A percentile compares a stretch with the other conserved stretches of the same genome.
Evolutionary conservation across 176 grass and related monocot species (phyloP).

Genomic region (Rhynchospora pubera): DNA sequence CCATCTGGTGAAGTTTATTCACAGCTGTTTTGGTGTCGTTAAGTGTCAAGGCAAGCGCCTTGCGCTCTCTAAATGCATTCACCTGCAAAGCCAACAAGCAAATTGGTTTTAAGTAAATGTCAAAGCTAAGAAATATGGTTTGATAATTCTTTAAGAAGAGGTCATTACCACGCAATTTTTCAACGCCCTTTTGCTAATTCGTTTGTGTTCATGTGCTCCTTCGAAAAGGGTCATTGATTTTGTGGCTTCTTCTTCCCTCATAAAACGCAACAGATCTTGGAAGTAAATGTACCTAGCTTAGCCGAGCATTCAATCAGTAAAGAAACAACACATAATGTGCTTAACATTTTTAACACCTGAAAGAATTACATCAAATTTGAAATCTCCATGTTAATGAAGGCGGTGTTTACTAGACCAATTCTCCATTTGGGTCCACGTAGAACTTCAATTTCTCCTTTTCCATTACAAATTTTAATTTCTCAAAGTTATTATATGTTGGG

Average conservation of each 20-base stretch:
- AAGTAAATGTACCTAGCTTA: slow-evolving; percentile 73
- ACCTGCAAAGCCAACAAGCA: slow-evolving; percentile 39
- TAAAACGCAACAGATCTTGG: slow-evolving; percentile 67
- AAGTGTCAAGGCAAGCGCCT: slow-evolving; percentile 84
- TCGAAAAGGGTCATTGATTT: slow-evolving; percentile 82
- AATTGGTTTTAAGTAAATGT: not conserved
- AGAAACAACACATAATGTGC: not conserved
- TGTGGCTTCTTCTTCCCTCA: slow-evolving; percentile 69
- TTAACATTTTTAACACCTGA: not conserved
- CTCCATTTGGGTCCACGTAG: not conserved
- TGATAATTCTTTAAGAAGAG: not conserved
- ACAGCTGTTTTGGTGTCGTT: slow-evolving; percentile 97
- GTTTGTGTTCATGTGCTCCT: slow-evolving; percentile 57
- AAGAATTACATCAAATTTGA: not conserved
- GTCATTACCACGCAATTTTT: slow-evolving; percentile 81
- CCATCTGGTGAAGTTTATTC: slow-evolving; percentile 96
- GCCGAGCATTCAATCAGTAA: not conserved
- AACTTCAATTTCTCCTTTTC: not conserved
- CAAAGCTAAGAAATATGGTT: not conserved
- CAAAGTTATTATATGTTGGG: not conserved
- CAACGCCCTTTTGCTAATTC: slow-evolving; percentile 69
- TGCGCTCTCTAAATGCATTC: slow-evolving; percentile 80
- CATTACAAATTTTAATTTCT: not conserved
- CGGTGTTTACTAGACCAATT: not conserved
- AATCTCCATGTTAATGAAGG: not conserved